Conservation (phyloP, 805 yeast species). For the Hanseniaspora singularis region DNA sequence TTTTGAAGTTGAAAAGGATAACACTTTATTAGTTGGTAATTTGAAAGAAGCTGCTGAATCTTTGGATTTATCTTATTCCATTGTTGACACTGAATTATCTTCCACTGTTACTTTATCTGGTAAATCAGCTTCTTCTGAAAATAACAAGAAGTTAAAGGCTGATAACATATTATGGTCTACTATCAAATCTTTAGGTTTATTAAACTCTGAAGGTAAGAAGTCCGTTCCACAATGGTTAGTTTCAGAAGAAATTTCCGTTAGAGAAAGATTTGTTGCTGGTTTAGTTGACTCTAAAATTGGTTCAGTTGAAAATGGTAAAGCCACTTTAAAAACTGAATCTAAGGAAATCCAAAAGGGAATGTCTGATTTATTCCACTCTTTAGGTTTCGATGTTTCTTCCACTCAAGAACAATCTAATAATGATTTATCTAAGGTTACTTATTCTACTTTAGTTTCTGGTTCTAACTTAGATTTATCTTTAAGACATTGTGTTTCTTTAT, state of each 20-base stretch:
- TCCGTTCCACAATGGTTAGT: slow-evolving; percentile 29
- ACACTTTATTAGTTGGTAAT: slow-evolving; percentile 22
- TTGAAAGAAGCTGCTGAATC: slow-evolving; percentile 21
- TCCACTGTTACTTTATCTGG: slow-evolving; percentile 1
- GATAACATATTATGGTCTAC: slow-evolving; percentile 28
- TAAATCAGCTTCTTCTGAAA: neutral
- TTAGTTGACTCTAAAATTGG: slow-evolving; percentile 34
- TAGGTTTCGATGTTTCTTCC: slow-evolving; percentile 32
- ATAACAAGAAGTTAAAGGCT: neutral
- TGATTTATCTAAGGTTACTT: slow-evolving; percentile 17
- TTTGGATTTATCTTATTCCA: slow-evolving; percentile 24
- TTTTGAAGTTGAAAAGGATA: slow-evolving; percentile 27
- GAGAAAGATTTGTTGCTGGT: slow-evolving; percentile 38
- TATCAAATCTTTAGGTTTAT: slow-evolving; percentile 22
- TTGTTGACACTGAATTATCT: neutral
- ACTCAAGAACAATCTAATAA: slow-evolving; percentile 22
- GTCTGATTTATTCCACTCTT: slow-evolving; percentile 33
- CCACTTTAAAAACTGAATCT: slow-evolving; percentile 27
- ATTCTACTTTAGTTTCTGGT: slow-evolving; percentile 22
- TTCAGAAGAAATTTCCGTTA: slow-evolving; percentile 30
- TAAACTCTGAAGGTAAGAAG: slow-evolving; percentile 21
- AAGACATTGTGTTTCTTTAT: slow-evolving; percentile 22
- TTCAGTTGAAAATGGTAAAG: slow-evolving; percentile 23
- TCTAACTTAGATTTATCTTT: slow-evolving; percentile 24
- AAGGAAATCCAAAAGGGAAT: slow-evolving; percentile 30